Evolutionary conservation across 768 basidiomycete genomes (phyloP), one percentile per base, ranked within the genome.

Genomic region (Trametes meyenii): DNA sequence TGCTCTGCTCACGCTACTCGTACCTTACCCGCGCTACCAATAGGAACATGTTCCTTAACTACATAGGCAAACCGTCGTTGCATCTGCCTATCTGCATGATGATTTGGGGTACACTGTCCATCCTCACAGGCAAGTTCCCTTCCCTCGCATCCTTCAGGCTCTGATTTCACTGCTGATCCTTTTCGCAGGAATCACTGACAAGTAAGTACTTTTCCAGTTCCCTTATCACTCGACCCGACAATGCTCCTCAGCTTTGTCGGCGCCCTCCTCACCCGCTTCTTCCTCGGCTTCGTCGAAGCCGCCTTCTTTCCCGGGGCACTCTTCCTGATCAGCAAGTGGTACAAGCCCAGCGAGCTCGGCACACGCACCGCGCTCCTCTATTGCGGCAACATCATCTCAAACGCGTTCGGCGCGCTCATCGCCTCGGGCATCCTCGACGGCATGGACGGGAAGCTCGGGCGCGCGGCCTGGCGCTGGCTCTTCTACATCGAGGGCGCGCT

Each of bases 381-480:
- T 42, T 90, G 89, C 62, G 91, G 92, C 19, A 85, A 81, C 67
- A 77, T 93, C 29, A 85, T 92, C 54, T 86, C 85, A 56, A 94
- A 93, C 77, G 92, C 90, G 0, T 92, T 93, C 70, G 91, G 92
- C 3, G 81, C 89, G 2, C 76, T 94, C 13, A 83, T 94, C 53
- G 90, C 91, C 12, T 88, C 89, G 33, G 87, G 83, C 1, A 89
- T 94, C 54, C 81, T 94, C 17, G 79, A 83, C 64, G 75, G 77
- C 13, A 90, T 93, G 88, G 82, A 91, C 40, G 88, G 86, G 6
- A 79, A 78, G 56, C 75, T 85, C 16, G 91, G 90, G 0, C 77
- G 82, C 59, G 79, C 87, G 11, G 88, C 88, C 0, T 94, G 92
- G 92, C 77, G 87, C 83, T 92, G 88, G 88, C 76, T 90, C 14